phyloP scores from a whole-genome alignment of 108 stramenopile species.

The Fragilariopsis cylindrus region DNA sequence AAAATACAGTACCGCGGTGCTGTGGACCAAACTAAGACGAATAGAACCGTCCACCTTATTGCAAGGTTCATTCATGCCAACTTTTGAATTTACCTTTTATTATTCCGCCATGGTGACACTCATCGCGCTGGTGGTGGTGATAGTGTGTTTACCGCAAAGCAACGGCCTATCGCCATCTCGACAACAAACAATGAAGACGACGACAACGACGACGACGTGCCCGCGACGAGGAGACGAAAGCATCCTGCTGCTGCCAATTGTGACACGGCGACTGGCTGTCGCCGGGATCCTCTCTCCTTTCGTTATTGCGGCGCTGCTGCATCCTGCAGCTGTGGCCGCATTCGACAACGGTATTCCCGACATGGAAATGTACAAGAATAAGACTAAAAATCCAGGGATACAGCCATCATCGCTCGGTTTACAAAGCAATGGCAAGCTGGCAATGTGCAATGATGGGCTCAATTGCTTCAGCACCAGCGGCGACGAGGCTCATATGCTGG shows the following conservation, averaged over 20 bases:
- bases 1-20: too few species aligned
- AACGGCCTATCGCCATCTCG: not conserved
- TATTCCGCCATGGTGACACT: too few species aligned
- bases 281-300: not conserved
- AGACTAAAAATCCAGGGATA: not conserved
- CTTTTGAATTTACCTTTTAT: too few species aligned
- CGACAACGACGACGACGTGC: too few species aligned
- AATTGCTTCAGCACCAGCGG: constrained; percentile 17
- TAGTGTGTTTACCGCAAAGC: not conserved
- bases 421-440: not conserved
- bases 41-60: too few species aligned
- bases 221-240: not conserved
- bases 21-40: too few species aligned
- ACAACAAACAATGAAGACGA: not conserved
- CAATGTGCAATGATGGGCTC: not conserved
- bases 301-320: not conserved
- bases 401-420: constrained; percentile 15
- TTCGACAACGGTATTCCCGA: constrained; percentile 20
- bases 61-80: too few species aligned
- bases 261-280: not conserved
- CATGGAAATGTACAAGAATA: not conserved
- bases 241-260: not conserved
- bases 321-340: constrained; percentile 4
- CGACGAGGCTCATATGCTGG: not conserved
- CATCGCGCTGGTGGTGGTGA: not conserved